Evolutionary conservation across 176 grass and related monocot species (phyloP).

Genomic region (Oryza nivara): DNA sequence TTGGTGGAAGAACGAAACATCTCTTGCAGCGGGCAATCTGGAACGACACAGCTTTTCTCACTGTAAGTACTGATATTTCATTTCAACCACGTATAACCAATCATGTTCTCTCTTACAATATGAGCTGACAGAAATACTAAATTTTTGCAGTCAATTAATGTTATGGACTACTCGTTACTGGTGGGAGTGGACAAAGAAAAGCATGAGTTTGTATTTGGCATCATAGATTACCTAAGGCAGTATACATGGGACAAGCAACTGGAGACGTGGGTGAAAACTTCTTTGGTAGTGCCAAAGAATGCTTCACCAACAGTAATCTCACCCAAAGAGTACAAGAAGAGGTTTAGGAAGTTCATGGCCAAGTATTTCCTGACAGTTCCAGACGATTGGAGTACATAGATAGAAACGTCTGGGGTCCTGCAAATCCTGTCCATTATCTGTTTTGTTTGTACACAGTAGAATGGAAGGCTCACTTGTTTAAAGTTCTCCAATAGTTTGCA

Average conservation of each 20-base stretch:
- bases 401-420: conserved; percentile 21
- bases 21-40: conserved; percentile 71
- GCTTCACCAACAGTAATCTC: conserved; percentile 55
- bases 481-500: conserved; percentile 40
- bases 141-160: conserved; percentile 66
- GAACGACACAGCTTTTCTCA: conserved; percentile 75
- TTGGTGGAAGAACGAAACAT: conserved; percentile 67
- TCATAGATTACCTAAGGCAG: conserved; percentile 66
- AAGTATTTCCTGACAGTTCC: conserved; percentile 65
- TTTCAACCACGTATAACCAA: no score
- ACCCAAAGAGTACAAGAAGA: conserved; percentile 69
- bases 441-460: conserved; percentile 37
- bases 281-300: conserved; percentile 62
- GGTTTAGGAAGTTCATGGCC: conserved; percentile 65
- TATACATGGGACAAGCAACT: conserved; percentile 75
- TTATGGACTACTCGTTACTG: conserved; percentile 73
- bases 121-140: conserved; percentile 5
- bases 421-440: conserved; percentile 36
- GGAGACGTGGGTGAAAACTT: conserved; percentile 66
- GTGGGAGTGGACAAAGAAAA: conserved; percentile 60
- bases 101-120: neutral
- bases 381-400: conserved; percentile 57
- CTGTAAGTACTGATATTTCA: conserved; percentile 42
- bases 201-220: conserved; percentile 61
- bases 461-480: conserved; percentile 17